Conservation (phyloP, 169 alveolate genomes). For the Cryptosporidium bovis region DNA sequence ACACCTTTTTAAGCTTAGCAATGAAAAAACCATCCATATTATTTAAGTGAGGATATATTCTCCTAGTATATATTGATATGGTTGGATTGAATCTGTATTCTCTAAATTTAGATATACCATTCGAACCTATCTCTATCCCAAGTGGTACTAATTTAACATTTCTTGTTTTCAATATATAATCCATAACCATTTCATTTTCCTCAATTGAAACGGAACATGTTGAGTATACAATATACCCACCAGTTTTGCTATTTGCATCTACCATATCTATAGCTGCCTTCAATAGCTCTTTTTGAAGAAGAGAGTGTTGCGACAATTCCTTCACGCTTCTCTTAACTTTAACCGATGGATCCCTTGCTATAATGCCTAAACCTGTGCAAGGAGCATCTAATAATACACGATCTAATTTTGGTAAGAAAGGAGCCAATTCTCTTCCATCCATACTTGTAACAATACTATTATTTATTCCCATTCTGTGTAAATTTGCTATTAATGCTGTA, state of each 20-base stretch:
- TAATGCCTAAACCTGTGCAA: slow-evolving; percentile 96
- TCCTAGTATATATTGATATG: slow-evolving; percentile 82
- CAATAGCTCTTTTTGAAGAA: slow-evolving; percentile 93
- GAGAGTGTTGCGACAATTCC: slow-evolving; percentile 93
- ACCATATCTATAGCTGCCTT: slow-evolving; percentile 93
- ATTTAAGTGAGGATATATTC: slow-evolving; percentile 96
- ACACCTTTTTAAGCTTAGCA: slow-evolving; percentile 93
- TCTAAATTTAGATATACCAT: slow-evolving; percentile 91
- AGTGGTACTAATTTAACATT: slow-evolving; percentile 87
- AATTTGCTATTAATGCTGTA: slow-evolving; percentile 91
- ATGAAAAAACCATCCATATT: slow-evolving; percentile 97
- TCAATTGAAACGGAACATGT: slow-evolving; percentile 96
- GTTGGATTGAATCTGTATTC: slow-evolving; percentile 92
- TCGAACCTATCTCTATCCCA: slow-evolving; percentile 89
- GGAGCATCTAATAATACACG: slow-evolving; percentile 96
- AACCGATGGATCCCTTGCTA: slow-evolving; percentile 93
- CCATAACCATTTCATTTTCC: slow-evolving; percentile 97
- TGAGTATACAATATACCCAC: slow-evolving; percentile 97
- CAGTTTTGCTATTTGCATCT: slow-evolving; percentile 91
- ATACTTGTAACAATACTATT: slow-evolving; percentile 91
- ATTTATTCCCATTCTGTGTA: slow-evolving; percentile 94
- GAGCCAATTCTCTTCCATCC: slow-evolving; percentile 91
- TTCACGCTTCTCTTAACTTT: slow-evolving; percentile 88
- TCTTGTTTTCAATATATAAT: slow-evolving; percentile 90
- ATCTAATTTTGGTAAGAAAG: slow-evolving; percentile 90